Conservation (phyloP, 75 land plant genomes). For the Selaginella moellendorffii region DNA sequence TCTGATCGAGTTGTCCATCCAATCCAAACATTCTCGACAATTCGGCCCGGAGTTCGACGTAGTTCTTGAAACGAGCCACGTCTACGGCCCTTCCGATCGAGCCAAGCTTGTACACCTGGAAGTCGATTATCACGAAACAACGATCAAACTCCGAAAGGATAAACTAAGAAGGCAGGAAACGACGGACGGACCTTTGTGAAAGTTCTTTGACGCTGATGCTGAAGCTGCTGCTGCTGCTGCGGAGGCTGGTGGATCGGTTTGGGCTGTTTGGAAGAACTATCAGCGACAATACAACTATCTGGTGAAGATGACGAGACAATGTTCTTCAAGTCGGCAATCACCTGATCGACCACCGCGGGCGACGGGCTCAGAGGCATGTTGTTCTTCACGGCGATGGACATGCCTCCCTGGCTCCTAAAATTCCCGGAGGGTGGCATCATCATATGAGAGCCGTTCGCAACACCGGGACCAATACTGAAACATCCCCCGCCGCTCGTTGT, state of each 20-base stretch:
- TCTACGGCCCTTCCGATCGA: conserved; percentile 6
- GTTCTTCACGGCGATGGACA: no score
- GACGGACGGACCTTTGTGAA: not conserved
- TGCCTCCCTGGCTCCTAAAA: no score
- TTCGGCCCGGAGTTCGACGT: conserved; percentile 6
- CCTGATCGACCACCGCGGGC: not conserved
- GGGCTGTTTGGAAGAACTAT: not conserved
- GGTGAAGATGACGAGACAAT: not conserved
- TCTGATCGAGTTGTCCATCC: conserved; percentile 7
- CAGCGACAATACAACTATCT: not conserved
- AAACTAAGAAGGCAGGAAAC: no score
- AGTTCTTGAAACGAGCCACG: conserved; percentile 4
- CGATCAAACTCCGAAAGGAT: no score
- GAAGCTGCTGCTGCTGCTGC: not conserved
- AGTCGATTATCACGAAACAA: no score
- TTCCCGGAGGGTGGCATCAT: no score
- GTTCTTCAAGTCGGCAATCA: not conserved
- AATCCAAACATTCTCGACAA: conserved; percentile 2
- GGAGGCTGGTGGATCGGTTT: not conserved
- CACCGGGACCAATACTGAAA: no score
- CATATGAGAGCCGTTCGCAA: no score
- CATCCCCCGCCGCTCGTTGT: no score
- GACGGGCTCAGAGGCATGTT: not conserved
- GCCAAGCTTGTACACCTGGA: conserved; percentile 5
- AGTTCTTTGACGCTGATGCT: no score